These are phyloP conservation scores for Eucalyptus camaldulensis DNA, from an alignment of 345 rosid species.

Conservation along the genomic window DNA sequence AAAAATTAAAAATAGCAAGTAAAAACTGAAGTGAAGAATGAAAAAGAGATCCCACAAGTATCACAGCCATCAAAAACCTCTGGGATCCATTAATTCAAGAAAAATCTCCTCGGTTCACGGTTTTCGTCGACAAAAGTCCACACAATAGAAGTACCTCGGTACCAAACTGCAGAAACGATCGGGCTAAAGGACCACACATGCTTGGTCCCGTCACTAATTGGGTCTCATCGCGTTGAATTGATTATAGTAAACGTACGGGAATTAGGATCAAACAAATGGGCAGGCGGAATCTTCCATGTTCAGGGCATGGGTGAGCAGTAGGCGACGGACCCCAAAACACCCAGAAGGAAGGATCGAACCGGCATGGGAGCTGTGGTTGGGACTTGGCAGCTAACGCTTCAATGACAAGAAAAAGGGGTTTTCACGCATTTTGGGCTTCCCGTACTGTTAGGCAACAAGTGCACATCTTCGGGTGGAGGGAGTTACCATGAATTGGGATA, in stretches of 20 bases:
- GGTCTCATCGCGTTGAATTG: background rate
- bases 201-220: background rate
- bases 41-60: background rate
- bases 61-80: background rate
- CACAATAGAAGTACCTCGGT: background rate
- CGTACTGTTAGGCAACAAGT: background rate
- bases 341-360: background rate
- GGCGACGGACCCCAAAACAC: background rate
- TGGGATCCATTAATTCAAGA: background rate
- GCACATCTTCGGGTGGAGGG: background rate
- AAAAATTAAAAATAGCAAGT: background rate
- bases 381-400: background rate
- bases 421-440: background rate
- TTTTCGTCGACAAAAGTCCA: background rate
- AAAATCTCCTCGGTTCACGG: background rate
- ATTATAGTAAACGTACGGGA: no score
- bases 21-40: background rate
- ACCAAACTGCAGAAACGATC: background rate
- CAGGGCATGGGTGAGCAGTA: background rate
- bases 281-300: background rate
- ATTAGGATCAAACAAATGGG: background rate
- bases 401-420: background rate
- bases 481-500: background rate
- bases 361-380: background rate
- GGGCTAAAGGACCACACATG: background rate